Base-by-base conservation (phyloP, 371 early-diverging fungal genomes). In the Mortierella sp. region DNA sequence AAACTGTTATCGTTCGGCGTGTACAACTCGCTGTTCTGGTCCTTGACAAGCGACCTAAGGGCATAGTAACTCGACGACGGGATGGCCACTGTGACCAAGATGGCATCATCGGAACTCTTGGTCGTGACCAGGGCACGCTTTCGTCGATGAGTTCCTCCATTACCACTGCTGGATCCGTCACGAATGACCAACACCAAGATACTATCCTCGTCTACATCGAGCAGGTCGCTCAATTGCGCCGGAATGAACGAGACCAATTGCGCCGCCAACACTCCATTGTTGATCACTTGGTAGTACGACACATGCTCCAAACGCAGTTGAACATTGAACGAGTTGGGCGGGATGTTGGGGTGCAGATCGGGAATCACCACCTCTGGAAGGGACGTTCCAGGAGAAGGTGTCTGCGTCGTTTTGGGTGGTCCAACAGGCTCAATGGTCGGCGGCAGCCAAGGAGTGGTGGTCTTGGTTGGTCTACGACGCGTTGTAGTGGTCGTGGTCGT, bases 201-300 rank as follows among this genome's bases (percentile, higher is more conserved):
- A n/a, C 28, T 21, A 27, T 50, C 52, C 0, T 21, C 3, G n/a
- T 74, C 68, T 1, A 74, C 63, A 1, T 60, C 27, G 13, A 74
- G 49, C 17, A 74, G 19, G 17, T 43, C n/a, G 3, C 55, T 31
- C 28, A 74, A 60, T 19, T 74, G 74, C 1, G 54, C 68, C 5
- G 74, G 74, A 49, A 74, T 27, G 47, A 74, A 74, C 27, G 58
- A 60, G n/a, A 74, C 74, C 25, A 74, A 31, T 34, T 74, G 74
- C 13, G 74, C 74, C 1, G 74, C 74, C 37, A 74, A 51, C 3
- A 74, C 57, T 0, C 74, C 64, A 47, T 67, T 74, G 40, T 67
- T 37, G 29, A 68, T 67, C 22, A 74, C 74, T 46, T 74, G 74
- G 60, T 57, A 63, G 44, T 74, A 74, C 14, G 74, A 74, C 17